phyloP scores from a whole-genome alignment of 2,329 filamentous ascomycete genomes.

The Aspergillus aculeatus region DNA sequence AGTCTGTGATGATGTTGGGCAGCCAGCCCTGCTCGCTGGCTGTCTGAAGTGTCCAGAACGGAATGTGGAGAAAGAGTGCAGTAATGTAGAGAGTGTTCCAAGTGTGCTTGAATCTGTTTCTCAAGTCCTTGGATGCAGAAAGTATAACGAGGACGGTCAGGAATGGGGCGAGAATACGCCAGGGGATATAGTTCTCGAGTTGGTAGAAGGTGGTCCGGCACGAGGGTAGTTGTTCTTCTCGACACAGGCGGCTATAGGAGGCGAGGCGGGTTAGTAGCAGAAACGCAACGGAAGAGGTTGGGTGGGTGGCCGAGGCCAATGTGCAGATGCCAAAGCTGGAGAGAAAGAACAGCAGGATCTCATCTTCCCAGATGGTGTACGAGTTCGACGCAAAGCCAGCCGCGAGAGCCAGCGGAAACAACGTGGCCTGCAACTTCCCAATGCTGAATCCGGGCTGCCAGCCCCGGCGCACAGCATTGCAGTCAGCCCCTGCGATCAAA shows the following conservation, averaged over 20 bases:
- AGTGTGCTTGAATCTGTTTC: background rate
- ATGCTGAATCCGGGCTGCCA: background rate
- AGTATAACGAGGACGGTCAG: background rate
- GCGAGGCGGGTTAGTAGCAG: constrained; percentile 72
- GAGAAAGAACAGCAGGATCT: constrained; percentile 85
- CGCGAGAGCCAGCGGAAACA: constrained; percentile 56
- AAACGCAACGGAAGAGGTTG: constrained; percentile 84
- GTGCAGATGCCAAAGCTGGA: constrained; percentile 79
- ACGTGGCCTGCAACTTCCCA: constrained; percentile 64
- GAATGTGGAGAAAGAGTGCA: background rate
- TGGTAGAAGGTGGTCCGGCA: constrained; percentile 69
- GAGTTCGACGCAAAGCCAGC: constrained; percentile 85
- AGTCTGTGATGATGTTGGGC: background rate
- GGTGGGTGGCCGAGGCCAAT: constrained; percentile 73
- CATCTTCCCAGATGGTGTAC: constrained; percentile 97
- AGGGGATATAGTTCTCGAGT: background rate
- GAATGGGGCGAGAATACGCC: background rate
- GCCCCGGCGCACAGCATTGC: background rate
- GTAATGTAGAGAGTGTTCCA: background rate
- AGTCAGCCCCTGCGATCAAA: background rate
- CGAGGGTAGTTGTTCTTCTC: constrained; percentile 96
- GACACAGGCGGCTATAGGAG: constrained; percentile 85
- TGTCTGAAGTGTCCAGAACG: background rate
- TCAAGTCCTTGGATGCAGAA: background rate
- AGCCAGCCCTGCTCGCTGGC: background rate